Evolutionary conservation across 257 asterid genomes (phyloP).

Genomic region (Nicotiana attenuata): DNA sequence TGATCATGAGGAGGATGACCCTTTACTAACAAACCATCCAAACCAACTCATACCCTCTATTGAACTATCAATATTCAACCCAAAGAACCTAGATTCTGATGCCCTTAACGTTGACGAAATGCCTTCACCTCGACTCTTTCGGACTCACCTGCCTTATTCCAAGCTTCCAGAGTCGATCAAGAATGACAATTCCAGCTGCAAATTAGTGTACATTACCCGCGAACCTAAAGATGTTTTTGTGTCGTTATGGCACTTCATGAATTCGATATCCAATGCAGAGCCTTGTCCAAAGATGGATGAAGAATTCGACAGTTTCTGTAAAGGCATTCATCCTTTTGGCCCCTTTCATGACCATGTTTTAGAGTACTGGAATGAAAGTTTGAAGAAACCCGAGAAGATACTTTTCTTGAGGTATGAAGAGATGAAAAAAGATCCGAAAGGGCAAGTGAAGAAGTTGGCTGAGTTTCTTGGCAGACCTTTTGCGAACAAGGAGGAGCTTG

Average conservation of each 20-base stretch:
- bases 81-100: not conserved
- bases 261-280: not conserved
- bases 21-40: constrained; percentile 21
- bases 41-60: constrained; percentile 33
- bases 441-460: constrained; percentile 29
- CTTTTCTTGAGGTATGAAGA: constrained; percentile 42
- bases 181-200: constrained; percentile 9
- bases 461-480: constrained; percentile 37
- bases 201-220: constrained; percentile 35
- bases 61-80: constrained; percentile 14
- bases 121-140: constrained; percentile 26
- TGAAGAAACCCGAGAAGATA: constrained; percentile 27
- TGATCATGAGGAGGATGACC: constrained; percentile 4
- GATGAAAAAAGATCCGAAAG: constrained; percentile 26
- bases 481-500: constrained; percentile 18
- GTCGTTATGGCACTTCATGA: constrained; percentile 33
- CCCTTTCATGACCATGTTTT: constrained; percentile 32
- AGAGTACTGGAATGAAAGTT: constrained; percentile 34
- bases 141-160: constrained; percentile 30
- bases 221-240: constrained; percentile 38
- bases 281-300: constrained; percentile 23
- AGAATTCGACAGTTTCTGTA: constrained; percentile 29
- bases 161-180: constrained; percentile 27
- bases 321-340: constrained; percentile 28
- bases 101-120: not conserved